Evolutionary conservation across 139 green algal genomes (phyloP), one percentile per base, ranked within the genome.

Genomic region (Asterochloris erici): DNA sequence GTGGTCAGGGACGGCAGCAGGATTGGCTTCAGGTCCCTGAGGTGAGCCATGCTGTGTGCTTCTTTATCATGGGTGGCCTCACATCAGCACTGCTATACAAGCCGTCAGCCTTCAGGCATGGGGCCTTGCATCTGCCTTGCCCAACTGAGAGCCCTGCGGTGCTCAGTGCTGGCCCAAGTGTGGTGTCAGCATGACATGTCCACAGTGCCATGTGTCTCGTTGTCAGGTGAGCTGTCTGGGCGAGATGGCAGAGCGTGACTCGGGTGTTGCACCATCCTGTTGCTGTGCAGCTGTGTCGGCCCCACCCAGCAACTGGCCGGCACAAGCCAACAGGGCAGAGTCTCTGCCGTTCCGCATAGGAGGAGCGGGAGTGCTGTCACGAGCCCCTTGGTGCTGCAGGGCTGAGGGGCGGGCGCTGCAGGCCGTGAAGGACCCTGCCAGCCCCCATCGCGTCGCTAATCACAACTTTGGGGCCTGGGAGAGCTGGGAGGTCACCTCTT

Each of bases 381-480:
- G 4, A 54, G 38, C 38, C 38, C 6, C 4, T 54, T 54, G 38
- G 4, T 81, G 24, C 0, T 73, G 77, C 77, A 81, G 77, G 63
- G 77, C 77, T 15, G 63, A 73, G 28, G 77, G 77, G 12, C 63
- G 77, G 61, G 73, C 61, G n/a, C 27, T 81, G 63, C 77, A 81
- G 62, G 77, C 77, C 28, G 77, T 81, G 14, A 81, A 81, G 17
- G 77, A 28, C 62, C 77, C 64, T 29, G 16, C 73, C 27, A 63
- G 61, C 21, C 77, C 77, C 68, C 77, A 81, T 63, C 68, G 63
- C 10, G 77, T 81, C 21, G 77, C 77, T 11, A 81, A 81, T 62
- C 63, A 74, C 77, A 81, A 81, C 77, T 74, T 73, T 29, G 77
- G 77, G 61, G 63, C n/a, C 63, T 81, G 77, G 77, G 77, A 81